Evolutionary conservation across 495 filamentous ascomycete genomes (phyloP).

Genomic region (Aspergillus baeticus): DNA sequence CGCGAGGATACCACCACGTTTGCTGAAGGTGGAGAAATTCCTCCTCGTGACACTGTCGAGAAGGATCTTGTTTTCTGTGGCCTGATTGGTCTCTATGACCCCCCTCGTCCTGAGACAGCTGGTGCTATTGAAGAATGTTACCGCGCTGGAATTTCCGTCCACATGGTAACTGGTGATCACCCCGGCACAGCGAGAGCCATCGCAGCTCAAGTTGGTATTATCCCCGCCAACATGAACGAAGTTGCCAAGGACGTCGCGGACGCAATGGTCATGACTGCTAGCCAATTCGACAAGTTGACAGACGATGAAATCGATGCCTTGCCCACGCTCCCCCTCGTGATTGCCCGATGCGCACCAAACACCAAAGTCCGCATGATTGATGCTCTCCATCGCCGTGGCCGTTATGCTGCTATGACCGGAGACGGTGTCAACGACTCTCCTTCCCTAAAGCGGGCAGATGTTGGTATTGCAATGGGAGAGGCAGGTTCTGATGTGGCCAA

Average conservation of each 20-base stretch:
- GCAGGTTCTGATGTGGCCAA: constrained; percentile 82
- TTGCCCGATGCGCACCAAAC: constrained; percentile 68
- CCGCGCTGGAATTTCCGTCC: constrained; percentile 67
- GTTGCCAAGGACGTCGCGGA: constrained; percentile 55
- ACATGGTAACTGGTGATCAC: constrained; percentile 74
- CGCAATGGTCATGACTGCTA: constrained; percentile 68
- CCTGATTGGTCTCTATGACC: constrained; percentile 71
- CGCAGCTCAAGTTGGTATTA: constrained; percentile 64
- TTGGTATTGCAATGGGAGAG: constrained; percentile 83
- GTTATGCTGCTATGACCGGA: constrained; percentile 82
- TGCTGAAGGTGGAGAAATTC: constrained; percentile 32
- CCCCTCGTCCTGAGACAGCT: constrained; percentile 56
- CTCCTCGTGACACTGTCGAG: constrained; percentile 59
- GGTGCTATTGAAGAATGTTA: constrained; percentile 61
- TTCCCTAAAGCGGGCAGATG: constrained; percentile 75
- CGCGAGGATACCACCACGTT: constrained; percentile 31
- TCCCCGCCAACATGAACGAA: constrained; percentile 51
- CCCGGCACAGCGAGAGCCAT: constrained; percentile 65
- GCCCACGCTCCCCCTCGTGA: constrained; percentile 64
- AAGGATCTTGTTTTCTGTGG: constrained; percentile 61
- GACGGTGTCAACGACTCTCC: constrained; percentile 89
- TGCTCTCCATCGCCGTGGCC: constrained; percentile 63
- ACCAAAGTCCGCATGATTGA: constrained; percentile 81
- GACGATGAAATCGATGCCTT: constrained; percentile 64
- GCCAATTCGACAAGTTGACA: constrained; percentile 65